Base-by-base conservation (phyloP, 192 early-diverging fungal genomes). In the Gamsiella multidivaricata region DNA sequence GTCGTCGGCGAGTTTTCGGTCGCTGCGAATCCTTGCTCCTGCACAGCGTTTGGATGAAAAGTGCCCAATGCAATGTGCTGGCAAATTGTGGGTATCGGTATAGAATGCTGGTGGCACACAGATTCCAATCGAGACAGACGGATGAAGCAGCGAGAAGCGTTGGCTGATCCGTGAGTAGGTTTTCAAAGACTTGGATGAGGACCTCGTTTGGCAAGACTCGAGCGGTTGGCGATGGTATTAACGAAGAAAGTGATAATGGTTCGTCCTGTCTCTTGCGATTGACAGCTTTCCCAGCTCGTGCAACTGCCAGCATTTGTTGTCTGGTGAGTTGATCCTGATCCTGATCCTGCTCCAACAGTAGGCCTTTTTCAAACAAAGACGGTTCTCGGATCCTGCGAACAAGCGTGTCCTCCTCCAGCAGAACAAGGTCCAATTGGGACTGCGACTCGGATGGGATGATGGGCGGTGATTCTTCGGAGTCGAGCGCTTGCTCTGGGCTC, bases 141-240 rank as follows among this genome's bases (percentile, higher is more conserved):
- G 79, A 59, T 15, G 80, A 62, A 28, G 65, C 65, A 14, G 62
- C 51, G 46, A 67, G 64, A 0, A 85, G 62, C n/a, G 74, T 36
- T 8, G 54, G 23, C 49, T 82, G 84, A 36, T 50, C 62, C 5
- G 36, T 41, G 12, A 22, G 22, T 0, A 85, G 58, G 39, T 79
- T 67, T 32, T 54, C 65, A 31, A 85, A 79, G 43, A 85, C 69
- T 54, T 85, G 69, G n/a, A 73, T 63, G 46, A 85, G 41, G 18
- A 85, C 33, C 54, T 85, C 84, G n/a, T 70, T 54, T 5, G 84
- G 84, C n/a, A 85, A n/a, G n/a, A n/a, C n/a, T n/a, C n/a, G n/a
- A n/a, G n/a, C n/a, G n/a, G n/a, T n/a, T n/a, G n/a, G 70, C 33
- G 31, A 14, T 11, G 34, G 18, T 10, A 31, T 41, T 14, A 41